These are phyloP conservation scores for Zoysia pacifica DNA, from an alignment of 176 grass and related monocot species.

Conservation along the genomic window DNA sequence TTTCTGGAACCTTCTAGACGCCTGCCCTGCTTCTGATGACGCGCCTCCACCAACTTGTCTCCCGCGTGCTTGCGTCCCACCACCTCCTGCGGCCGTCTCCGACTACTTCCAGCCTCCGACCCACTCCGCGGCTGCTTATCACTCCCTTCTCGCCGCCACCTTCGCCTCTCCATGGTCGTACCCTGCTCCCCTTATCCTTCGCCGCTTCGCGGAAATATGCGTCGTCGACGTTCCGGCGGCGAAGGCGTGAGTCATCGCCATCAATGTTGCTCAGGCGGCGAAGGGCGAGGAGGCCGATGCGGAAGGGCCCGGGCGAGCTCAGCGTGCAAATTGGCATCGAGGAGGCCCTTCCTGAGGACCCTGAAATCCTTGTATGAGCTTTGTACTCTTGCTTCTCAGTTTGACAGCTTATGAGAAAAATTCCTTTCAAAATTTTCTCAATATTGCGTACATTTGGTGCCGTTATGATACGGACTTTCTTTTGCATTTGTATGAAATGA, in stretches of 20 bases:
- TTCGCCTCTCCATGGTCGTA: background rate
- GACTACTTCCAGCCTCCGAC: slow-evolving; percentile 9
- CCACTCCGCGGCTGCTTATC: background rate
- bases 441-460: background rate
- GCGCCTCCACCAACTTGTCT: slow-evolving; percentile 46
- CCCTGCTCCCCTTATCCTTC: slow-evolving; percentile 2
- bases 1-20: slow-evolving; percentile 36
- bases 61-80: slow-evolving; percentile 40
- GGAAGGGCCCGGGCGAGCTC: slow-evolving; percentile 58
- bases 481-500: background rate
- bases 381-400: background rate
- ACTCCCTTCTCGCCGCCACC: slow-evolving; percentile 4
- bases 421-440: background rate
- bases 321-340: slow-evolving; percentile 82
- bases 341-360: slow-evolving; percentile 68
- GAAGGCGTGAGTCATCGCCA: slow-evolving; percentile 27
- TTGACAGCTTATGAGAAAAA: background rate
- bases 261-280: slow-evolving; percentile 39
- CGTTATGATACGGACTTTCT: background rate
- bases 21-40: slow-evolving; percentile 39
- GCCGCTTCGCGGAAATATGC: slow-evolving; percentile 29
- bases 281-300: slow-evolving; percentile 25
- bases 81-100: slow-evolving; percentile 5
- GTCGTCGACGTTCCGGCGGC: background rate
- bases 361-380: slow-evolving; percentile 54